Percentiles rank a stretch among this genome's conserved stretches.
Conservation (phyloP, 495 filamentous ascomycete species). For the Trichocladium uniseriatum region DNA sequence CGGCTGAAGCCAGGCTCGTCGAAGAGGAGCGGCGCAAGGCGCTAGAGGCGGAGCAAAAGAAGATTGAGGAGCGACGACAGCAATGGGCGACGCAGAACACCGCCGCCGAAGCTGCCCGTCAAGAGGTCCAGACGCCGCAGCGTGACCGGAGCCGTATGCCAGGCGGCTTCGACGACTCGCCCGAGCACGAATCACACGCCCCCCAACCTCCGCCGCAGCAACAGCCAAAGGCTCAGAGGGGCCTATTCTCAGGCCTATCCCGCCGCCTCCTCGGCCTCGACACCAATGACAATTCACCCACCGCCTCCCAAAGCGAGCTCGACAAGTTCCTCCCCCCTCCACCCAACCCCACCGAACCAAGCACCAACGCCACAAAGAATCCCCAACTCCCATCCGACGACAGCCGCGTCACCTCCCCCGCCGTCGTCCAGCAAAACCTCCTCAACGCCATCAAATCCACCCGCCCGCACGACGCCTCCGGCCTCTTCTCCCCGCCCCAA, state of each 20-base stretch:
- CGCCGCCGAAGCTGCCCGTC: slow-evolving; percentile 1
- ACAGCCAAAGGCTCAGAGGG: slow-evolving; percentile 20
- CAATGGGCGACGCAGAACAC: slow-evolving; percentile 38
- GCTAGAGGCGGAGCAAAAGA: slow-evolving; percentile 60
- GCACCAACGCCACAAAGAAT: not conserved
- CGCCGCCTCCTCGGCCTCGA: slow-evolving; percentile 61
- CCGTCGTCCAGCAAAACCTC: slow-evolving; percentile 53
- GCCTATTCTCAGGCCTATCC: slow-evolving; percentile 55
- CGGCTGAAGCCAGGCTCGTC: slow-evolving; percentile 72
- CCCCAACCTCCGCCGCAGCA: slow-evolving; percentile 8
- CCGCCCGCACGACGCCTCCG: slow-evolving; percentile 64
- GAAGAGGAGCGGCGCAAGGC: slow-evolving; percentile 71
- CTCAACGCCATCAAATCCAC: slow-evolving; percentile 74
- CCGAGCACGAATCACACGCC: slow-evolving; percentile 33
- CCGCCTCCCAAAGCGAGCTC: slow-evolving; percentile 27
- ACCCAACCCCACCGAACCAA: not conserved
- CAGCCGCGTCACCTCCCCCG: slow-evolving; percentile 45
- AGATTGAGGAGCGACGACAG: slow-evolving; percentile 53
- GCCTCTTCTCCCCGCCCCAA: slow-evolving; percentile 58
- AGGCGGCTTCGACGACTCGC: slow-evolving; percentile 51
- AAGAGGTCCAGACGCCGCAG: slow-evolving; percentile 23
- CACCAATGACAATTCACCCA: slow-evolving; percentile 15
- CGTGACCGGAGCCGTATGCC: slow-evolving; percentile 19
- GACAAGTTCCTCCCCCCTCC: slow-evolving; percentile 30
- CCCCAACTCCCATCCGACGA: slow-evolving; percentile 20